Base-by-base conservation (phyloP, 768 basidiomycete genomes). In the Tulasnella calospora region DNA sequence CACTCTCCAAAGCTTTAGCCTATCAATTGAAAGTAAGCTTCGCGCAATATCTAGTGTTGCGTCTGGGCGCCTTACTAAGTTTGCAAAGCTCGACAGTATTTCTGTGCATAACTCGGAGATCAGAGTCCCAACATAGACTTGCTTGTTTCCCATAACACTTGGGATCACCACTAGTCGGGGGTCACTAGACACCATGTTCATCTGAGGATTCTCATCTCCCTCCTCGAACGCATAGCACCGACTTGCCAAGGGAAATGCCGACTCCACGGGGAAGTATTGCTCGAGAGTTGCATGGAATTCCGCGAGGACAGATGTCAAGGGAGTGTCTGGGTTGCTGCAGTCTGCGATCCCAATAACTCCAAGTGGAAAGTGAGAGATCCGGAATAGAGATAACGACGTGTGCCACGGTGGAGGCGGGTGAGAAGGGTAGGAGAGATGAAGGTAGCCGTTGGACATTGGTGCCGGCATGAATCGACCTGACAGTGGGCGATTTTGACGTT, bases 221-320 rank as follows among this genome's bases (percentile, higher is more conserved):
- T 93, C 90, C 83, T 96, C 94, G 80, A 96, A 98, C 10, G 92
- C 92, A 83, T 94, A 94, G 82, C 94, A 94, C 78, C 89, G 92
- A 82, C 88, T 91, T 27, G 94, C 91, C 36, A 96, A 86, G 0
- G 95, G 95, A 83, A 90, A 94, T 51, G 92, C 87, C 17, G 88
- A 89, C 15, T 88, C 88, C 38, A 88, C 84, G 2, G 92, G 90
- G 81, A 93, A 94, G 30, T 92, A 85, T 76, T 93, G 89, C 17
- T 86, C 85, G 23, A 96, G 81, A 0, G 88, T 83, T 6, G 88
- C 87, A 81, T 92, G 89, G 82, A 95, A 94, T 80, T 94, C 89
- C 38, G 88, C 85, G 79, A 88, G 86, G 81, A 90, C 87, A 21
- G 88, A 85, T 6, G 88, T 83, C 35, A 90, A 82, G 5, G 89